Conservation (phyloP, 495 filamentous ascomycete species). For the Penicillium herquei region DNA sequence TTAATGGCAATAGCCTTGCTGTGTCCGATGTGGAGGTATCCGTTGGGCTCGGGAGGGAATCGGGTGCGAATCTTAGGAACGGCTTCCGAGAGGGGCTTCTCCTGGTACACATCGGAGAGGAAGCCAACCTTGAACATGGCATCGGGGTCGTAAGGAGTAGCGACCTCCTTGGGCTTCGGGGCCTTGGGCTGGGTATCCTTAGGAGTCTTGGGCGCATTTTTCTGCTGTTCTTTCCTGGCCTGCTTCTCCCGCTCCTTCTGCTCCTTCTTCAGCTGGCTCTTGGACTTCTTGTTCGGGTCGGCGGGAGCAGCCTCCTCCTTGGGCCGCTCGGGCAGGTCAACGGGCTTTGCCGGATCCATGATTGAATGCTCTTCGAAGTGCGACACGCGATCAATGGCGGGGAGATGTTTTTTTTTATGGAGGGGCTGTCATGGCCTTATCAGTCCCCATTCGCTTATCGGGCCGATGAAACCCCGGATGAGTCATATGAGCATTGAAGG, state of each 20-base stretch:
- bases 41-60: slow-evolving; percentile 88
- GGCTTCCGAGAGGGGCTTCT: slow-evolving; percentile 58
- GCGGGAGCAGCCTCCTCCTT: slow-evolving; percentile 18
- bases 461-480: slow-evolving; percentile 32
- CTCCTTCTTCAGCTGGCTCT: slow-evolving; percentile 55
- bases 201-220: slow-evolving; percentile 25
- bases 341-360: slow-evolving; percentile 33
- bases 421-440: slow-evolving; percentile 31
- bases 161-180: slow-evolving; percentile 36
- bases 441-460: slow-evolving; percentile 32
- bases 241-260: slow-evolving; percentile 62
- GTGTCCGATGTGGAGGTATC: slow-evolving; percentile 82
- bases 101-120: slow-evolving; percentile 75
- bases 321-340: slow-evolving; percentile 29
- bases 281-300: slow-evolving; percentile 16
- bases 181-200: slow-evolving; percentile 33
- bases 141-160: slow-evolving; percentile 54
- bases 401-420: slow-evolving; percentile 23
- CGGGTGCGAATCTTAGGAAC: slow-evolving; percentile 61
- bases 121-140: slow-evolving; percentile 85
- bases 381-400: slow-evolving; percentile 17
- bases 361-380: slow-evolving; percentile 6
- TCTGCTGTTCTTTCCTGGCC: slow-evolving; percentile 54
- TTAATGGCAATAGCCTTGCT: slow-evolving; percentile 96
- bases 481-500: slow-evolving; percentile 16